A percentile compares a stretch with the other conserved stretches of the same genome.
phyloP scores from a whole-genome alignment of 495 filamentous ascomycete species.

The Collariella sp. region DNA sequence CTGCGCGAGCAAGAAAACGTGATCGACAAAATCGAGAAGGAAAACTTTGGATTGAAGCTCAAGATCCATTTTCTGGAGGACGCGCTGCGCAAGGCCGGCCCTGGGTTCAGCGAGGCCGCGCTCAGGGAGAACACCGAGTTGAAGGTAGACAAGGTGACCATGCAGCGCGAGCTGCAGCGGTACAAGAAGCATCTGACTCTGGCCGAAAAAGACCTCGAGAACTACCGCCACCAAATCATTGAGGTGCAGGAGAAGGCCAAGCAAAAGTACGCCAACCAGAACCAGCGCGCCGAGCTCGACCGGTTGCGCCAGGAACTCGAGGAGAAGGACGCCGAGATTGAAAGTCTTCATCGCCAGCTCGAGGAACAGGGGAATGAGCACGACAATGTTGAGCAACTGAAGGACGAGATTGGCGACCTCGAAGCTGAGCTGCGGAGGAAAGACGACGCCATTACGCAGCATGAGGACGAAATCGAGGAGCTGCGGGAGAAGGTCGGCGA shows the following conservation, averaged over 20 bases:
- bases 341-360: conserved; percentile 42
- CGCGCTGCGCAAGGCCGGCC: conserved; percentile 72
- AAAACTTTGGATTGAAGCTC: conserved; percentile 71
- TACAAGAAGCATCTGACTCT: conserved; percentile 70
- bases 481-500: conserved; percentile 43
- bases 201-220: conserved; percentile 73
- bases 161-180: conserved; percentile 74
- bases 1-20: conserved; percentile 91
- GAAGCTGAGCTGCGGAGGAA: conserved; percentile 50
- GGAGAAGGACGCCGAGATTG: conserved; percentile 46
- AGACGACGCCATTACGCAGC: conserved; percentile 37
- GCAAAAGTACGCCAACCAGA: conserved; percentile 58
- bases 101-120: conserved; percentile 75
- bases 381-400: conserved; percentile 42
- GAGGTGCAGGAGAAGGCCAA: conserved; percentile 74
- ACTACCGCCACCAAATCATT: conserved; percentile 64
- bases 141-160: conserved; percentile 78
- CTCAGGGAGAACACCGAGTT: conserved; percentile 92
- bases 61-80: conserved; percentile 78
- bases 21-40: conserved; percentile 92
- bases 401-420: conserved; percentile 53
- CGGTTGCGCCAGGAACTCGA: conserved; percentile 43
- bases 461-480: conserved; percentile 37
- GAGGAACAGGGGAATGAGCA: conserved; percentile 40
- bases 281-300: conserved; percentile 51